Evolutionary conservation across 2,329 filamentous ascomycete species (phyloP).

Genomic region (Cordyceps pruinosa): DNA sequence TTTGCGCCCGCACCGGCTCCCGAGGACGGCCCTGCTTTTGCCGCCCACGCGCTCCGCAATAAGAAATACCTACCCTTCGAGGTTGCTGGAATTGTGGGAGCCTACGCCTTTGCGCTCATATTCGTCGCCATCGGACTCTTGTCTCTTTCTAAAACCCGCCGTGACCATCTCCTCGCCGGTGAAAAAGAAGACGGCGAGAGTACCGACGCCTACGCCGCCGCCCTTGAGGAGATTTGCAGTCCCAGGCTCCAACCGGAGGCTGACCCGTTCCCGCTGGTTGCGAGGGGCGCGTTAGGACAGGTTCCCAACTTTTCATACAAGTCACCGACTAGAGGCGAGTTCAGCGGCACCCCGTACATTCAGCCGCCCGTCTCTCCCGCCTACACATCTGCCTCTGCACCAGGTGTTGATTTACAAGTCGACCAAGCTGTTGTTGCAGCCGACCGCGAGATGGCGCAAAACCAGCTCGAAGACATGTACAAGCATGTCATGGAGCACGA

Average conservation of each 20-base stretch:
- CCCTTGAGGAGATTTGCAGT: conserved; percentile 16
- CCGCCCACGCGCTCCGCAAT: conserved; percentile 53
- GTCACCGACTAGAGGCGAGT: conserved; percentile 32
- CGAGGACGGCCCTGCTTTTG: conserved; percentile 53
- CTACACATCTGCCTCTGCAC: conserved; percentile 41
- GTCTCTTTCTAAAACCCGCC: conserved; percentile 49
- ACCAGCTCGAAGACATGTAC: conserved; percentile 85
- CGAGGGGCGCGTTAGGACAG: conserved; percentile 22
- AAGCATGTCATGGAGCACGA: conserved; percentile 89
- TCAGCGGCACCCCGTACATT: conserved; percentile 20
- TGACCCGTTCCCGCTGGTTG: conserved; percentile 16
- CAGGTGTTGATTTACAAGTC: conserved; percentile 62
- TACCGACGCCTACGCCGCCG: conserved; percentile 8
- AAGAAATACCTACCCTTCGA: conserved; percentile 66
- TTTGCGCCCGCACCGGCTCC: conserved; percentile 46
- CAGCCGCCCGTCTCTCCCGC: conserved; percentile 32
- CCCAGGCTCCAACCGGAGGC: conserved; percentile 19
- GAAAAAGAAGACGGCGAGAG: conserved; percentile 41
- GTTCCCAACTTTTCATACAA: conserved; percentile 47
- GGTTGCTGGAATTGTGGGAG: conserved; percentile 74
- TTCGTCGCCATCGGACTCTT: conserved; percentile 63
- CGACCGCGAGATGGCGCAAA: conserved; percentile 67
- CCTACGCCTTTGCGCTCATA: conserved; percentile 72
- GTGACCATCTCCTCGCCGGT: conserved; percentile 42
- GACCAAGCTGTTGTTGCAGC: conserved; percentile 69